Base-by-base conservation (phyloP, 805 yeast genomes). In the Priceomyces haplophilus region DNA sequence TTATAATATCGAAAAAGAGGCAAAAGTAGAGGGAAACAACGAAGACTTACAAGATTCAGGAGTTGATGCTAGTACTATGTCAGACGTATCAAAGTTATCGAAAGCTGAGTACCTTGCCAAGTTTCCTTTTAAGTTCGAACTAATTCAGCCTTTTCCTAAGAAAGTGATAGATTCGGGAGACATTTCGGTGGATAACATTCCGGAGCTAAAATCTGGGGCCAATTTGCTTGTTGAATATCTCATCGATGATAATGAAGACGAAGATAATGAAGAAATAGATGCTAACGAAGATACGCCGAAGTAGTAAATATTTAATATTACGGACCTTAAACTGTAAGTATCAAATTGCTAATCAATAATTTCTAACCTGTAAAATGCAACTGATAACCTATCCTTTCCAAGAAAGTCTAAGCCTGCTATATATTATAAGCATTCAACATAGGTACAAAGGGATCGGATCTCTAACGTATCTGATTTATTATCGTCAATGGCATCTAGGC, bases 131-230 rank as follows among this genome's bases (percentile, higher is more conserved):
- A 46, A 53, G 24, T 71, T 71, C 45, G 74, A 70, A 43, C 41
- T 71, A 7, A 52, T 69, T 39, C 73, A 69, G 44, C 75, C 74
- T 10, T 64, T 65, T 38, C 76, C 76, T 10, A 68, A 65, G 47
- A 59, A 58, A 42, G 57, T 59, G 2, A 52, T 62, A 18, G 45
- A 47, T 17, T 46, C 52, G 1, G 37, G 45, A 6, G 40, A 37
- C 15, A 41, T 37, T 4, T 38, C 43, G 1, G 50, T 54, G 8
- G 48, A 46, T 2, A 53, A 53, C 10, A 53, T 51, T 21, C 51
- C 46, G 29, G 60, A 59, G 32, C 58, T 70, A 24, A 55, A 56
- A 39, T 52, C 60, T 3, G 75, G 75, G 4, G 73, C 65, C 27
- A 64, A 62, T 20, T 53, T 70, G 19, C 51, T 70, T 23, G 69